Percentiles rank a stretch among this genome's conserved stretches.
Evolutionary conservation across 768 basidiomycete genomes (phyloP).

Genomic region (Phanerochaete sordida): DNA sequence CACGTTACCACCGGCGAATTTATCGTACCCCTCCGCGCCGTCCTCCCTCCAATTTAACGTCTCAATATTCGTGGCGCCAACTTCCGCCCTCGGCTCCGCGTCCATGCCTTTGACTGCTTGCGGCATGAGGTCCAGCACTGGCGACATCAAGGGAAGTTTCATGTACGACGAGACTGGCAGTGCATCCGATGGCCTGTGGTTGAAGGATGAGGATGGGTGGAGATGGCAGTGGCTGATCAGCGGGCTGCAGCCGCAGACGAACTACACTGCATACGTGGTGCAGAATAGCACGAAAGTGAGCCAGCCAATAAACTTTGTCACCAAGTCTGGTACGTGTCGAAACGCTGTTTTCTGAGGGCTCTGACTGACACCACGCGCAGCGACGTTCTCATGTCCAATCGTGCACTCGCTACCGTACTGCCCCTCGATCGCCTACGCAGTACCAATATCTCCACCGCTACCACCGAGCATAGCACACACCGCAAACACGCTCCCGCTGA

Average conservation of each 20-base stretch:
- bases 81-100: slow-evolving; percentile 35
- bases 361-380: slow-evolving; percentile 28
- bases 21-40: slow-evolving; percentile 36
- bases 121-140: slow-evolving; percentile 37
- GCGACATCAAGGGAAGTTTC: neutral
- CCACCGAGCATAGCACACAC: slow-evolving; percentile 42
- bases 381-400: slow-evolving; percentile 65
- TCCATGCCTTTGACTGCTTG: slow-evolving; percentile 57
- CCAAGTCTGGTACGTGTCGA: slow-evolving; percentile 60
- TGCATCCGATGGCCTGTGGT: slow-evolving; percentile 44
- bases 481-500: slow-evolving; percentile 44
- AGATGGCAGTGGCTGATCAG: slow-evolving; percentile 65
- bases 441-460: slow-evolving; percentile 58
- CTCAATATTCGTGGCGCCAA: slow-evolving; percentile 53
- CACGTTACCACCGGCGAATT: slow-evolving; percentile 59
- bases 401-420: slow-evolving; percentile 73
- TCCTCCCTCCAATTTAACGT: slow-evolving; percentile 34
- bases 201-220: slow-evolving; percentile 57
- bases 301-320: slow-evolving; percentile 67
- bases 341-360: neutral
- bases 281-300: slow-evolving; percentile 53
- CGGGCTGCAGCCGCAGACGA: slow-evolving; percentile 58
- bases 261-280: slow-evolving; percentile 75
- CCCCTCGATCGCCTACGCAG: slow-evolving; percentile 63
- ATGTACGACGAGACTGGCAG: slow-evolving; percentile 25